Conservation (phyloP, 345 rosid species). For the Gossypium herbaceum region DNA sequence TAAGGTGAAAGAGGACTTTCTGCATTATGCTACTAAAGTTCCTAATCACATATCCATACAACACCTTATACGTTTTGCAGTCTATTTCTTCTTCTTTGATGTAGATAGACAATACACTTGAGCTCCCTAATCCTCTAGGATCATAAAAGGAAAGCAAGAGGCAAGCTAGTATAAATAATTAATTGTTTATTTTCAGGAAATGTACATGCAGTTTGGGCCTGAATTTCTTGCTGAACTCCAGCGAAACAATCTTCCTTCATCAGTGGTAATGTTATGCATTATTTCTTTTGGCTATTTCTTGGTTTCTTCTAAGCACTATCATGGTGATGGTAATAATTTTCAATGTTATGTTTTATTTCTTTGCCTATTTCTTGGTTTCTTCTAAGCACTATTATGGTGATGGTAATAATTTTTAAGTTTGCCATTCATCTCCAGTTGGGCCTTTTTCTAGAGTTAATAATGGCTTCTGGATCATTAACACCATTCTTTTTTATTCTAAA, state of each 20-base stretch:
- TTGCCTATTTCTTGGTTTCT: background rate
- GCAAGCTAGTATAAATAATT: background rate
- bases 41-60: background rate
- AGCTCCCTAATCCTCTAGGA: background rate
- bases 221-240: constrained; percentile 96
- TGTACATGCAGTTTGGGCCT: constrained; percentile 80
- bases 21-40: background rate
- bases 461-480: background rate
- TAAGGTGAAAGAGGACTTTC: background rate
- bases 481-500: background rate
- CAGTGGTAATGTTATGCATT: constrained; percentile 45
- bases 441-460: background rate
- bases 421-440: background rate
- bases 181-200: constrained; percentile 61
- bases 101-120: background rate
- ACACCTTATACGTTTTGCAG: background rate
- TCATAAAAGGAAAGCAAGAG: background rate
- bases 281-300: background rate
- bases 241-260: constrained; percentile 74
- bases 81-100: background rate
- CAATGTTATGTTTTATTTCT: constrained; percentile 16
- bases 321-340: background rate
- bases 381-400: background rate
- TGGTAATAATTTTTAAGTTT: background rate
- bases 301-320: constrained; percentile 2